These are phyloP conservation scores for Dactylellina haptotyla DNA, from an alignment of 2,329 filamentous ascomycete species.

Conservation along the genomic window DNA sequence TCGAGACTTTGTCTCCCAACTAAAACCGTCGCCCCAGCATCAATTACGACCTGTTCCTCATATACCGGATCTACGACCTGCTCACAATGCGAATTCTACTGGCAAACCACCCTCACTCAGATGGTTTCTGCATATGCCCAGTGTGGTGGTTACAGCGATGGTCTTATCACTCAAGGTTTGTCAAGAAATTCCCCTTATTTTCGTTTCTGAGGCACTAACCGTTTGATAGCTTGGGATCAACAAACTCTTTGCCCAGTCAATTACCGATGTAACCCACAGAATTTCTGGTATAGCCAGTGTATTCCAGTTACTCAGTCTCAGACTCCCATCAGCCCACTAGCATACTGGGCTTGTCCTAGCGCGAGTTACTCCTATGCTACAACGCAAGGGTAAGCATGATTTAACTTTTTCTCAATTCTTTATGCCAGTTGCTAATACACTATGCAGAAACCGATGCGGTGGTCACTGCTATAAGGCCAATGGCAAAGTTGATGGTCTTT, in stretches of 20 bases:
- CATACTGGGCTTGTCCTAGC: constrained; percentile 40
- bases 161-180: constrained; percentile 30
- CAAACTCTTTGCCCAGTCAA: constrained; percentile 50
- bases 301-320: constrained; percentile 27
- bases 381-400: constrained; percentile 24
- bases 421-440: neutral
- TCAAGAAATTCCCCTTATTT: neutral
- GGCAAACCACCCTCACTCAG: constrained; percentile 42
- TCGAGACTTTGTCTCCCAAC: constrained; percentile 40
- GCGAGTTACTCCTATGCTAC: constrained; percentile 40
- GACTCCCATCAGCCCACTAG: constrained; percentile 23
- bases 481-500: constrained; percentile 42
- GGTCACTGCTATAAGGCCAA: constrained; percentile 47
- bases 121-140: constrained; percentile 42
- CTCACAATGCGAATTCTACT: constrained; percentile 50
- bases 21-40: constrained; percentile 10
- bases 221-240: constrained; percentile 29
- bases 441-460: constrained; percentile 39
- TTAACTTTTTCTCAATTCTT: neutral
- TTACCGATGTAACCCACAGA: constrained; percentile 46
- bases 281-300: constrained; percentile 52
- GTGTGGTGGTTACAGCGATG: constrained; percentile 39
- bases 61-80: constrained; percentile 25
- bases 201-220: neutral
- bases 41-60: constrained; percentile 40